Evolutionary conservation across 2,329 filamentous ascomycete species (phyloP).

Genomic region (Curvularia sp.): DNA sequence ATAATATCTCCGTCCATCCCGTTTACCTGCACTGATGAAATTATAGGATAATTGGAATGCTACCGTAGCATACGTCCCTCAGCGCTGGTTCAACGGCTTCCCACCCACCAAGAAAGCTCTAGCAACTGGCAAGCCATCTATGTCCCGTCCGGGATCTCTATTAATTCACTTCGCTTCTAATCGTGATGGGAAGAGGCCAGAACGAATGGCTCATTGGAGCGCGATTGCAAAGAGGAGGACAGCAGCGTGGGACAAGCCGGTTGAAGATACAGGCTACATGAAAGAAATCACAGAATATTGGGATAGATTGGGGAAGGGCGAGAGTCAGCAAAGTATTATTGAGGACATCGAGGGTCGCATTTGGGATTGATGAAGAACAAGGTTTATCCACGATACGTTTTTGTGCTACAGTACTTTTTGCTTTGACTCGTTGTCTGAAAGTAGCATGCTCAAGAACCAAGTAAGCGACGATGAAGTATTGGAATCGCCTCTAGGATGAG

Average conservation of each 20-base stretch:
- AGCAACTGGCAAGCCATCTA: background rate
- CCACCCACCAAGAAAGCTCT: background rate
- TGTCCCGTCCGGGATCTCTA: slow-evolving; percentile 5
- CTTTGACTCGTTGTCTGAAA: background rate
- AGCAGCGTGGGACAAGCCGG: background rate
- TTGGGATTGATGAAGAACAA: background rate
- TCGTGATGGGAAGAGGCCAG: slow-evolving; percentile 12
- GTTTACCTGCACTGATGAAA: background rate
- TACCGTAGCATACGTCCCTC: slow-evolving; percentile 5
- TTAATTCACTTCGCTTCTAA: slow-evolving; percentile 13
- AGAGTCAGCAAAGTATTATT: background rate
- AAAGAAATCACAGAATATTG: slow-evolving; percentile 8
- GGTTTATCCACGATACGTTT: background rate
- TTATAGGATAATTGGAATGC: background rate
- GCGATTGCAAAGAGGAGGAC: background rate
- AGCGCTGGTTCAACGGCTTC: slow-evolving; percentile 15
- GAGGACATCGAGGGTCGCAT: slow-evolving; percentile 2
- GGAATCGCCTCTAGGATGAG: background rate
- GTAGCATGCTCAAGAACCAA: background rate
- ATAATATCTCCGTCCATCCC: background rate
- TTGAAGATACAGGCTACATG: slow-evolving; percentile 6
- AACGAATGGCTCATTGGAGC: slow-evolving; percentile 13
- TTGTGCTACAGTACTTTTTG: background rate
- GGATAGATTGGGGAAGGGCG: background rate
- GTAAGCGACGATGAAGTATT: background rate